These are phyloP conservation scores for Fusarium sp. DNA, from an alignment of 2,329 filamentous ascomycete species.

Conservation along the genomic window DNA sequence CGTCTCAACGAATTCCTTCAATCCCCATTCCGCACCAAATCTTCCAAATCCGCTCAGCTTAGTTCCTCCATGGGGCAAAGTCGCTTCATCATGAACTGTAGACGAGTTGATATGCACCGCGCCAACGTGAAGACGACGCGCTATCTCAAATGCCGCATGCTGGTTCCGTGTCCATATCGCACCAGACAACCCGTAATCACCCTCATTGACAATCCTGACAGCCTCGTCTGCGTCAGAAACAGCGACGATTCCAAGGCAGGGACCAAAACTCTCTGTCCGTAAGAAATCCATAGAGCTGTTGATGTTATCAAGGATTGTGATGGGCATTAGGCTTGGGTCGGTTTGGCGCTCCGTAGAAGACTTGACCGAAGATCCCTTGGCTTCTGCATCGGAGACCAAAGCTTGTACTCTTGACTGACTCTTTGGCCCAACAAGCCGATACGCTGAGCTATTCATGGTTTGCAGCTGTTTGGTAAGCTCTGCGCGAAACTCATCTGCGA, in stretches of 20 bases:
- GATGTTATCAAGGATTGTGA: neutral
- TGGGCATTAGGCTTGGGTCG: neutral
- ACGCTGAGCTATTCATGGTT: fast-evolving
- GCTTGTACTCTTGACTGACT: neutral
- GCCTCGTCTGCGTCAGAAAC: neutral
- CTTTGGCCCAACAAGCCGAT: neutral
- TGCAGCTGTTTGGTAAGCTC: neutral
- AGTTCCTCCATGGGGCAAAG: neutral
- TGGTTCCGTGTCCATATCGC: neutral
- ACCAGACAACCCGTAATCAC: neutral
- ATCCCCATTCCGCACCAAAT: neutral
- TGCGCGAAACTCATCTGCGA: neutral
- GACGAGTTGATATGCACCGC: neutral
- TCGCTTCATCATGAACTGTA: neutral
- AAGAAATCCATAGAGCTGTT: neutral
- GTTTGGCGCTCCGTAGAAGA: fast-evolving
- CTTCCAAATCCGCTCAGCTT: neutral
- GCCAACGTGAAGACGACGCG: neutral
- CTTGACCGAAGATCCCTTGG: neutral
- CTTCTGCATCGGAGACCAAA: neutral
- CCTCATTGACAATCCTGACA: neutral
- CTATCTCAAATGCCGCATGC: neutral
- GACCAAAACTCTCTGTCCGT: neutral
- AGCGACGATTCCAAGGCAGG: neutral
- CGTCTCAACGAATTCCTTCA: neutral